Percentiles rank a stretch among this genome's conserved stretches.
Conservation (phyloP, 2,329 filamentous ascomycete genomes). For the Colletotrichum horii region DNA sequence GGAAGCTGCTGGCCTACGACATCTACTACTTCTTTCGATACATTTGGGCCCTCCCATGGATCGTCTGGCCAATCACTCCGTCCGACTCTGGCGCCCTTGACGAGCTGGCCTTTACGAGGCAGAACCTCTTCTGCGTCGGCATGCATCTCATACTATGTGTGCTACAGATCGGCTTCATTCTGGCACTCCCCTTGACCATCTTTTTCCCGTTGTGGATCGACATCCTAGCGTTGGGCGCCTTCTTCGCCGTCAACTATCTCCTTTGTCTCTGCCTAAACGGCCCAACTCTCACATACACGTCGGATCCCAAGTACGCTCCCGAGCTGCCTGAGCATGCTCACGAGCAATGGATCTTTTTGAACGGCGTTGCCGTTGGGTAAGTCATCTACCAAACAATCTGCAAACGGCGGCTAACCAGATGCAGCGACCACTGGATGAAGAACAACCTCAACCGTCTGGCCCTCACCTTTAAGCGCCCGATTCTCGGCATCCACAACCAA, state of each 20-base stretch:
- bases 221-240: constrained; percentile 40
- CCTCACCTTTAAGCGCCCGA: constrained; percentile 72
- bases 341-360: constrained; percentile 81
- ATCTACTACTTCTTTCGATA: constrained; percentile 61
- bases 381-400: constrained; percentile 27
- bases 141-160: constrained; percentile 64
- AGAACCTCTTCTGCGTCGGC: constrained; percentile 61
- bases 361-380: constrained; percentile 71
- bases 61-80: constrained; percentile 63
- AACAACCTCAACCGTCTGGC: constrained; percentile 75
- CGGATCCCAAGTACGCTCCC: constrained; percentile 58
- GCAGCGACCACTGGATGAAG: constrained; percentile 69
- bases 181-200: constrained; percentile 58
- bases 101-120: constrained; percentile 65
- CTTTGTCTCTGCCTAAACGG: constrained; percentile 62
- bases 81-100: constrained; percentile 59
- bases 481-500: constrained; percentile 77
- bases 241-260: constrained; percentile 54
- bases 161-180: constrained; percentile 65
- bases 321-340: constrained; percentile 55
- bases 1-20: constrained; percentile 55
- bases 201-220: constrained; percentile 57
- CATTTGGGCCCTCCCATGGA: constrained; percentile 61
- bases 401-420: background rate
- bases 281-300: constrained; percentile 50